Base-by-base conservation (phyloP, 2,329 filamentous ascomycete species). In the Botrytis fabae region DNA sequence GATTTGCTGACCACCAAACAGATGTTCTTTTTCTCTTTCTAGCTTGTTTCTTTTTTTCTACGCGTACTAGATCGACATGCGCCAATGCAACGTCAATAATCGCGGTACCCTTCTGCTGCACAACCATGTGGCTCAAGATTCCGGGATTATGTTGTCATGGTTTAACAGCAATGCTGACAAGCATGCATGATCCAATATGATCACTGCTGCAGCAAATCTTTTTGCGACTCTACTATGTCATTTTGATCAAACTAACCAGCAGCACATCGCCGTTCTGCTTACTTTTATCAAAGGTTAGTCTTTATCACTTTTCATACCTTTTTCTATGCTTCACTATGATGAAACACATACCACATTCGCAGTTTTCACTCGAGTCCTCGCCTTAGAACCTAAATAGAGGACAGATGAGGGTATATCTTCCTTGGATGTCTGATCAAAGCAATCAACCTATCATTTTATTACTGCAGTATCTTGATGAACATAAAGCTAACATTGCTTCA, bases 281-380 rank as follows among this genome's bases (percentile, higher is more conserved):
- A 12, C 14, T 35, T 1, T 25, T 5, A 18, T 46, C 16, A 48
- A 64, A 69, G 74, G 76, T 78, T 69, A 73, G 68, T 71, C 28
- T 60, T 35, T 46, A 8, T 74, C 57, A 28, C 62, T 69, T 76
- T 73, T 57, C 54, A 72, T 71, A 59, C 40, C 48, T 22, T 60
- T 42, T 44, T 51, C 65, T 12, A 35, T 28, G 69, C 73, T 78
- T 81, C 80, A 78, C 79, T 80, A 90, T 92, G 91, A 93, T 92
- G 90, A 92, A 92, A 90, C 83, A 87, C 87, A 86, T 90, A 88
- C 86, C 85, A 88, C 86, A 93, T 93, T 94, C 91, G 92, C 92
- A 94, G 92, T 94, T 94, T 94, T 90, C 91, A 93, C 92, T 92
- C 86, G 90, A 92, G 90, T 87, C 86, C 86, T 72, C 84, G 81